These are phyloP conservation scores for Aristolochia fimbriata DNA, from an alignment of 164 flowering plant genomes.

Conservation along the genomic window DNA sequence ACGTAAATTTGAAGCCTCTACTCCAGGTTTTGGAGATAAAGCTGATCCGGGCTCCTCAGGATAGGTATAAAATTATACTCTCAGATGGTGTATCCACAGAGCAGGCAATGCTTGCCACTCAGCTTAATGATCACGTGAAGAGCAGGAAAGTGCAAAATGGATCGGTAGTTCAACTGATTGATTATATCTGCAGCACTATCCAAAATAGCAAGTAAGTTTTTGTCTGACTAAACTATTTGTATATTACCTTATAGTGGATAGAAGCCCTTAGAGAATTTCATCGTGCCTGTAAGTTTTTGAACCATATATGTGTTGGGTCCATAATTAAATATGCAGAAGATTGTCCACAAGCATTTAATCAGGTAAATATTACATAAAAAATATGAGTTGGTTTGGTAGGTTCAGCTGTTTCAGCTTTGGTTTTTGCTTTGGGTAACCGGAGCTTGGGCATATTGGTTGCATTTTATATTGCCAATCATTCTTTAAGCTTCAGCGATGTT, in stretches of 20 bases:
- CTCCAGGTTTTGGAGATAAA: constrained; percentile 77
- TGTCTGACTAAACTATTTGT: not conserved
- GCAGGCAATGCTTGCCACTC: constrained; percentile 88
- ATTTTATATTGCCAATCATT: too few species aligned
- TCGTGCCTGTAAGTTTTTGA: not conserved
- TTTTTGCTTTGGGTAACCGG: too few species aligned
- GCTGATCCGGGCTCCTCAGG: constrained; percentile 43
- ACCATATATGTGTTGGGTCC: too few species aligned
- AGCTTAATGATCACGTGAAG: constrained; percentile 70
- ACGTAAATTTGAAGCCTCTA: constrained; percentile 74
- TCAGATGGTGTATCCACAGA: constrained; percentile 64
- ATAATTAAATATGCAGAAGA: too few species aligned
- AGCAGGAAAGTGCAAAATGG: constrained; percentile 49
- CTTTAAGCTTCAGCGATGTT: too few species aligned
- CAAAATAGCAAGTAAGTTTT: constrained; percentile 62
- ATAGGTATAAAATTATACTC: constrained; percentile 60
- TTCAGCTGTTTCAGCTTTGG: too few species aligned
- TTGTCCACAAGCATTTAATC: too few species aligned
- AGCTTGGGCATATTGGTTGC: too few species aligned
- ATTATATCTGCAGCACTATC: constrained; percentile 68
- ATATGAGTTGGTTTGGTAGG: too few species aligned
- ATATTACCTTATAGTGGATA: not conserved
- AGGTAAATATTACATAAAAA: too few species aligned
- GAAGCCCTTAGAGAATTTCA: not conserved
- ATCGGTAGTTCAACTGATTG: constrained; percentile 78